These are phyloP conservation scores for Candida neerlandica DNA, from an alignment of 1,139 yeast species.

Conservation along the genomic window DNA sequence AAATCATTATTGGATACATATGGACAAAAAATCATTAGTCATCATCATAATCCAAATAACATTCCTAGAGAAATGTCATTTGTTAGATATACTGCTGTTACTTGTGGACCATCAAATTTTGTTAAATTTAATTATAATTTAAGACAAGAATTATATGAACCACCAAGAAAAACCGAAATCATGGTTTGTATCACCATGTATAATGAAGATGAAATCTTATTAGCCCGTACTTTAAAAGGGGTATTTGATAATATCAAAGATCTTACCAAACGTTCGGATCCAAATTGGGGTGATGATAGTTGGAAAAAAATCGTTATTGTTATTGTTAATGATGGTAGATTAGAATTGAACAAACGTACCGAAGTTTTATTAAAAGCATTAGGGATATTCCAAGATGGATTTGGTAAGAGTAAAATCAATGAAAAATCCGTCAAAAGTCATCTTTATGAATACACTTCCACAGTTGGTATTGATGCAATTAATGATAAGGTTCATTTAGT, in stretches of 20 bases:
- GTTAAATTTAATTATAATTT: slow-evolving; percentile 58
- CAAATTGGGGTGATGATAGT: slow-evolving; percentile 76
- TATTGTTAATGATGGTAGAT: slow-evolving; percentile 78
- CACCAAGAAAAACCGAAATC: slow-evolving; percentile 71
- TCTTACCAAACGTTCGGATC: slow-evolving; percentile 56
- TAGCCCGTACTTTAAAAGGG: slow-evolving; percentile 76
- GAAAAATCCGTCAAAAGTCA: slow-evolving; percentile 71
- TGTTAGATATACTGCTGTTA: slow-evolving; percentile 80
- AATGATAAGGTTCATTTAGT: slow-evolving; percentile 57
- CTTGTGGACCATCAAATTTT: slow-evolving; percentile 75
- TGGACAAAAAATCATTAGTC: slow-evolving; percentile 41
- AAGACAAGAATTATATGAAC: slow-evolving; percentile 66
- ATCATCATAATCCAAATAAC: slow-evolving; percentile 29
- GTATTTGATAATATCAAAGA: slow-evolving; percentile 73
- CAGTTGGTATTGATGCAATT: slow-evolving; percentile 70
- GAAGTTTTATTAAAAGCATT: slow-evolving; percentile 67
- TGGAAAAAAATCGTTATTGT: slow-evolving; percentile 81
- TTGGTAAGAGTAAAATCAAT: slow-evolving; percentile 76
- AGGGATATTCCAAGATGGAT: slow-evolving; percentile 81
- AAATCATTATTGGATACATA: slow-evolving; percentile 57
- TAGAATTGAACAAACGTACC: slow-evolving; percentile 65
- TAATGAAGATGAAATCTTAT: slow-evolving; percentile 73
- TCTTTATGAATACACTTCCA: slow-evolving; percentile 77
- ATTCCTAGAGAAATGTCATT: slow-evolving; percentile 63
- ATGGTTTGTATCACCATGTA: slow-evolving; percentile 79